Percentiles rank a stretch among this genome's conserved stretches.
These are phyloP conservation scores for Nicotiana benthamiana DNA, from an alignment of 257 asterid species.

Conservation along the genomic window DNA sequence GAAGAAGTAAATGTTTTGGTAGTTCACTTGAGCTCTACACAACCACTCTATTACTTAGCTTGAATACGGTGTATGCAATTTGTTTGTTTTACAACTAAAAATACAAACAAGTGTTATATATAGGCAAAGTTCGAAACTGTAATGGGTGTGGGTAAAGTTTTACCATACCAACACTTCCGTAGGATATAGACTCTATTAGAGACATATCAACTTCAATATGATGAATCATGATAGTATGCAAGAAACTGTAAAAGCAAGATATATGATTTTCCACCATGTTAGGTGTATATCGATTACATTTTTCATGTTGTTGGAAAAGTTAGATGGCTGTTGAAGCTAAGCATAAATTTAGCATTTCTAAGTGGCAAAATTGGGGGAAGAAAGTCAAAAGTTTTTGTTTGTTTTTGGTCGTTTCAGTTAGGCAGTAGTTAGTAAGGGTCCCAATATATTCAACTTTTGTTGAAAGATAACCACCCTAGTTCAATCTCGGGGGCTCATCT, in stretches of 20 bases:
- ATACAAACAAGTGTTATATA: constrained; percentile 17
- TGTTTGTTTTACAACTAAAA: neutral
- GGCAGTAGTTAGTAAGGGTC: neutral
- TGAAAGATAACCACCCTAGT: neutral
- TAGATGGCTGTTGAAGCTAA: neutral
- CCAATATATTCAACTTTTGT: neutral
- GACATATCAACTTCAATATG: neutral
- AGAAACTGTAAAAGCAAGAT: neutral
- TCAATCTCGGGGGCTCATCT: neutral
- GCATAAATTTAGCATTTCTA: neutral
- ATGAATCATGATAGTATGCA: neutral
- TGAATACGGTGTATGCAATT: neutral
- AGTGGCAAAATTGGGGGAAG: neutral
- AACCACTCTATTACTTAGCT: constrained; percentile 10
- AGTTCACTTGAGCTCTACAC: constrained; percentile 1
- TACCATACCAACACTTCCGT: too few species aligned
- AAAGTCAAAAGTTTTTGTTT: constrained; percentile 2
- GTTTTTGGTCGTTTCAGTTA: neutral
- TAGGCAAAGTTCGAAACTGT: constrained; percentile 10
- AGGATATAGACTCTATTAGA: too few species aligned
- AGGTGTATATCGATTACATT: neutral
- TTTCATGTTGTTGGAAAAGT: neutral
- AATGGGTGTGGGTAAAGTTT: neutral
- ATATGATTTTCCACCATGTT: neutral
- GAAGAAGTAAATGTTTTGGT: neutral